Conservation (phyloP, 768 basidiomycete species). For the Panaeolus cyanescens region DNA sequence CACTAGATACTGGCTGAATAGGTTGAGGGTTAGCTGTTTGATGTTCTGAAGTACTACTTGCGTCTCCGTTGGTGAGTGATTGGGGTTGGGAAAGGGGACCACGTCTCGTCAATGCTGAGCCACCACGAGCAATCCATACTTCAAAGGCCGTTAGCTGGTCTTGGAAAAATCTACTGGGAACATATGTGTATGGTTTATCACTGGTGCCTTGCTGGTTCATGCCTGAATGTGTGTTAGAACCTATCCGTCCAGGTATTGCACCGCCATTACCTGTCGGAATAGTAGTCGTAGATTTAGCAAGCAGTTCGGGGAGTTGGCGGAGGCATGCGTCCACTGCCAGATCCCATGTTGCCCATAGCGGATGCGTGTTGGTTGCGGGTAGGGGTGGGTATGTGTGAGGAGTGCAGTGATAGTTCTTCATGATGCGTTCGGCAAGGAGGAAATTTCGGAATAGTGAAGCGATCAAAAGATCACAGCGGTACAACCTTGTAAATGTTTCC, state of each 20-base stretch:
- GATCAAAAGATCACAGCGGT: slow-evolving; percentile 93
- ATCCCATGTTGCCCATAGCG: slow-evolving; percentile 97
- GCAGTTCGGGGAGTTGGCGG: slow-evolving; percentile 86
- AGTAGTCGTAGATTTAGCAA: slow-evolving; percentile 42
- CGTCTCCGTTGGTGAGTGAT: slow-evolving; percentile 9
- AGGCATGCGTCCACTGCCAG: slow-evolving; percentile 93
- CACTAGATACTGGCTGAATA: slow-evolving; percentile 14
- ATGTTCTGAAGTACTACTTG: not conserved
- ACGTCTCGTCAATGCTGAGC: slow-evolving; percentile 76
- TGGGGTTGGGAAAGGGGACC: slow-evolving; percentile 74
- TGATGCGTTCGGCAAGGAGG: slow-evolving; percentile 94
- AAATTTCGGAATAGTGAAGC: slow-evolving; percentile 98
- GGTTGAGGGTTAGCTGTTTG: not conserved
- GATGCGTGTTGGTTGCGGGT: slow-evolving; percentile 95
- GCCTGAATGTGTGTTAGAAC: slow-evolving; percentile 22
- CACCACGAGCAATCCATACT: slow-evolving; percentile 96
- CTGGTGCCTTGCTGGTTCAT: slow-evolving; percentile 26
- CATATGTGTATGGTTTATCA: slow-evolving; percentile 66
- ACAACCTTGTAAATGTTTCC: slow-evolving; percentile 90
- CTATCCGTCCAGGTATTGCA: slow-evolving; percentile 43
- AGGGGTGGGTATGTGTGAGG: slow-evolving; percentile 92
- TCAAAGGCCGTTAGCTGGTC: slow-evolving; percentile 98
- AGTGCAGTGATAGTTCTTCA: slow-evolving; percentile 97
- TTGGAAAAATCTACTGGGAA: slow-evolving; percentile 90
- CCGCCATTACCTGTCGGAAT: slow-evolving; percentile 25